Percentiles rank a stretch among this genome's conserved stretches.
Conservation (phyloP, 345 rosid species). For the Streptanthus diversifolius region DNA sequence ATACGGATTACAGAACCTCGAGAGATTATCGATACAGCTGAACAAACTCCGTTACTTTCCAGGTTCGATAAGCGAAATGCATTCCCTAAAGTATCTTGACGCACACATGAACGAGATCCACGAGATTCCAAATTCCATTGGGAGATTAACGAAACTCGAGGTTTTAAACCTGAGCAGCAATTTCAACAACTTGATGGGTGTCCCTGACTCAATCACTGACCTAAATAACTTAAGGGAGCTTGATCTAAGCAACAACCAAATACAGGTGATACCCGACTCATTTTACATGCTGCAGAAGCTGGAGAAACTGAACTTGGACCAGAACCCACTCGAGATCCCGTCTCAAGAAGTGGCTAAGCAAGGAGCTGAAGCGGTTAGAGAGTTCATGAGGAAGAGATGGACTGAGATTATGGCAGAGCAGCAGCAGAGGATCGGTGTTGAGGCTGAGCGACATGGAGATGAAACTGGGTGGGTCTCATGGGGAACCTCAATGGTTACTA, state of each 20-base stretch:
- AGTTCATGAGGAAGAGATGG: constrained; percentile 80
- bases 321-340: constrained; percentile 75
- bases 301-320: constrained; percentile 70
- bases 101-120: constrained; percentile 88
- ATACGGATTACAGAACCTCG: constrained; percentile 59
- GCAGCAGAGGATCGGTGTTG: constrained; percentile 50
- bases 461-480: constrained; percentile 68
- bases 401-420: constrained; percentile 51
- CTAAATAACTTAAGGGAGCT: constrained; percentile 70
- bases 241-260: constrained; percentile 97
- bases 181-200: constrained; percentile 65
- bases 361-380: constrained; percentile 75
- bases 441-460: constrained; percentile 48
- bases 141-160: constrained; percentile 73
- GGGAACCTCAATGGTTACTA: constrained; percentile 63
- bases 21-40: constrained; percentile 61
- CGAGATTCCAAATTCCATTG: constrained; percentile 68
- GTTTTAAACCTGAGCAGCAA: constrained; percentile 73
- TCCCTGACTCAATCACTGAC: constrained; percentile 75
- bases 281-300: constrained; percentile 69
- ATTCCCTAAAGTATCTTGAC: constrained; percentile 59
- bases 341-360: constrained; percentile 54
- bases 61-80: constrained; percentile 69
- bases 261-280: constrained; percentile 65
- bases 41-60: constrained; percentile 76